Evolutionary conservation across 805 yeast genomes (phyloP), one percentile per base, ranked within the genome.

Genomic region (Lipomyces starkeyi): DNA sequence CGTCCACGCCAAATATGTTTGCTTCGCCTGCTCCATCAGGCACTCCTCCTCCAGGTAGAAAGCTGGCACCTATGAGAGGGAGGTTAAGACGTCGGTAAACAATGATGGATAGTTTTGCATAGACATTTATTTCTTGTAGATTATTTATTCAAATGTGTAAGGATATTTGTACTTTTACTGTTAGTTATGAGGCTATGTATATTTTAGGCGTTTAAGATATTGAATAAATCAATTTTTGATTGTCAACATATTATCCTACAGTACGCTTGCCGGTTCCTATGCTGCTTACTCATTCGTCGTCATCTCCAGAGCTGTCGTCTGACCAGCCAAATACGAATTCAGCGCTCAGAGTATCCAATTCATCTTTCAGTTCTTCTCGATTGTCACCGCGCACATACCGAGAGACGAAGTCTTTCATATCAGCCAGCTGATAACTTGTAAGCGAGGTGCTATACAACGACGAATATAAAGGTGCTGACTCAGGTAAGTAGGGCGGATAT

Each of bases 291-390:
- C 49, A 43, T 43, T 43, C 49, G 34, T 57, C 29, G 32, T 53
- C 56, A 37, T 64, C 61, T 49, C 47, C 54, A 32, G 35, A 29
- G 56, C 62, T 58, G 35, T 83, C 85, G 59, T 80, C 82, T 61
- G 82, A 80, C 76, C 83, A 86, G 0, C 89, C 90, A 67, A 77
- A 76, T 56, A 84, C 85, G 71, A 86, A 88, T 63, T 82, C 84
- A 2, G 78, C 76, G 0, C 83, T 82, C 55, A 85, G 62, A 2
- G 77, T 75, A 2, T 81, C 83, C 9, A 88, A 70, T 27, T 82
- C 81, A 56, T 87, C 88, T 13, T 83, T 80, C 17, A 86, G 73
- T 55, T 86, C 88, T 55, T 83, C 86, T 67, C 86, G 79, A 49
- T 86, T 89, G 68, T 86, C 89, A 14, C 79, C 76, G 27, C 76